A percentile compares a stretch with the other conserved stretches of the same genome.
Evolutionary conservation across 768 basidiomycete genomes (phyloP).

Genomic region (Gelatoporia subvermispora): DNA sequence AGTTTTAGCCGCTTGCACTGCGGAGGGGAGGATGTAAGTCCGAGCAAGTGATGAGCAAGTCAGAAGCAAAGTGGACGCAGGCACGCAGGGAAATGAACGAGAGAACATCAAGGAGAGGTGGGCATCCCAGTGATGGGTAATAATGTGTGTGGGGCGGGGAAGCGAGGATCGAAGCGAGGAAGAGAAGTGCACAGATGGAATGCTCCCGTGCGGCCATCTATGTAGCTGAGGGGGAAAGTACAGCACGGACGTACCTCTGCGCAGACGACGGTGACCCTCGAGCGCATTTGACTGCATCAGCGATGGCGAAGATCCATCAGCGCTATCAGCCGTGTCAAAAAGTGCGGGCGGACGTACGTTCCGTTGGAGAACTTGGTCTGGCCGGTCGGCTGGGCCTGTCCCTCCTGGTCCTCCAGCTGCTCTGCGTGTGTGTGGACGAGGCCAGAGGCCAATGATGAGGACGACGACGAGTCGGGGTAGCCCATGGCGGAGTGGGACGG

Average conservation of each 20-base stretch:
- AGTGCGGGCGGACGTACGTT: slow-evolving; percentile 20
- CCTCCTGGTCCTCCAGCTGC: background rate
- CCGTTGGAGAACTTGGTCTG: slow-evolving; percentile 26
- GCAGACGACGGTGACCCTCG: slow-evolving; percentile 75
- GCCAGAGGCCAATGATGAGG: slow-evolving; percentile 8
- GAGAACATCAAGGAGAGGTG: background rate
- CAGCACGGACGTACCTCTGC: slow-evolving; percentile 53
- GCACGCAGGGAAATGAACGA: background rate
- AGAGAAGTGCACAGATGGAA: background rate
- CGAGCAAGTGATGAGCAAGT: background rate
- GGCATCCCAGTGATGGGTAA: background rate
- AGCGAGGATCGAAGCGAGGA: background rate
- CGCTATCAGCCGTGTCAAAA: slow-evolving; percentile 4
- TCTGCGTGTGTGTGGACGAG: slow-evolving; percentile 7
- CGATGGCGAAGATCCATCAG: background rate
- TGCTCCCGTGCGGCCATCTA: background rate
- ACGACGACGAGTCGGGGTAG: slow-evolving; percentile 7
- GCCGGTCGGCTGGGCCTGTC: background rate
- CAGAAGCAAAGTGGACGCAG: background rate
- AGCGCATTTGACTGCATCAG: slow-evolving; percentile 55
- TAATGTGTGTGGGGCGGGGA: background rate
- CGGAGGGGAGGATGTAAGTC: background rate
- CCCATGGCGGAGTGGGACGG: slow-evolving; percentile 7
- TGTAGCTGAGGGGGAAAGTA: background rate
- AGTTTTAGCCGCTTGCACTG: slow-evolving; percentile 87